A percentile compares a stretch with the other conserved stretches of the same genome.
phyloP scores from a whole-genome alignment of 345 rosid genomes.

The Pseudoturritis turrita region DNA sequence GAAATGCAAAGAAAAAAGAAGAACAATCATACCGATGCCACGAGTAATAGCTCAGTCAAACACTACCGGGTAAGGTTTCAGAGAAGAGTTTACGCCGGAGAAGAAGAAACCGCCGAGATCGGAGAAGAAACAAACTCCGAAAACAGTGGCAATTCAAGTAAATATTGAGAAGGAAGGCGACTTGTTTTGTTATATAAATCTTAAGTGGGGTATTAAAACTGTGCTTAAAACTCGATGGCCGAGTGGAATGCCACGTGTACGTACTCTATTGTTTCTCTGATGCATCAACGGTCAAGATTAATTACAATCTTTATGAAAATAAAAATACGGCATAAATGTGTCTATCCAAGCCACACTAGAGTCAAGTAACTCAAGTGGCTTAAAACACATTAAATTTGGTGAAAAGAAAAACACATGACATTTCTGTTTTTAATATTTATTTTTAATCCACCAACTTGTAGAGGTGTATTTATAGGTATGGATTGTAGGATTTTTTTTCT shows the following conservation, averaged over 20 bases:
- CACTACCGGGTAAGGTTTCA: not conserved
- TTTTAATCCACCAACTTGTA: constrained; percentile 9
- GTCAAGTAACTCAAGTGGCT: not conserved
- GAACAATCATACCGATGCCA: not conserved
- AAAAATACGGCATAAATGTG: not conserved
- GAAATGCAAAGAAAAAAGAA: not conserved
- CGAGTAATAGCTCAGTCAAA: not conserved
- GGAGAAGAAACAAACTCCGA: not conserved
- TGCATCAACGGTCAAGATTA: constrained; percentile 1
- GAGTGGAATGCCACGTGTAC: constrained; percentile 23
- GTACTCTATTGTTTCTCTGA: not conserved
- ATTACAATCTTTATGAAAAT: not conserved
- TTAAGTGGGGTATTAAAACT: not conserved
- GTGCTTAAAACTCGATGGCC: not conserved
- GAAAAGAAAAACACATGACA: constrained; percentile 13
- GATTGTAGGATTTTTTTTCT: no score
- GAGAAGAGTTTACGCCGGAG: constrained; percentile 6
- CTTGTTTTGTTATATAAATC: constrained; percentile 9
- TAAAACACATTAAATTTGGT: constrained; percentile 17
- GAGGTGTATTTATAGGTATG: no score
- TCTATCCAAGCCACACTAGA: constrained; percentile 12
- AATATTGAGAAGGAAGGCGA: not conserved
- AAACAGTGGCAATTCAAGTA: constrained; percentile 22
- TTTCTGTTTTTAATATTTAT: not conserved
- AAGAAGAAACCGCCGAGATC: constrained; percentile 8